Base-by-base conservation (phyloP, 2,329 filamentous ascomycete species). In the Drechmeria coniospora region DNA sequence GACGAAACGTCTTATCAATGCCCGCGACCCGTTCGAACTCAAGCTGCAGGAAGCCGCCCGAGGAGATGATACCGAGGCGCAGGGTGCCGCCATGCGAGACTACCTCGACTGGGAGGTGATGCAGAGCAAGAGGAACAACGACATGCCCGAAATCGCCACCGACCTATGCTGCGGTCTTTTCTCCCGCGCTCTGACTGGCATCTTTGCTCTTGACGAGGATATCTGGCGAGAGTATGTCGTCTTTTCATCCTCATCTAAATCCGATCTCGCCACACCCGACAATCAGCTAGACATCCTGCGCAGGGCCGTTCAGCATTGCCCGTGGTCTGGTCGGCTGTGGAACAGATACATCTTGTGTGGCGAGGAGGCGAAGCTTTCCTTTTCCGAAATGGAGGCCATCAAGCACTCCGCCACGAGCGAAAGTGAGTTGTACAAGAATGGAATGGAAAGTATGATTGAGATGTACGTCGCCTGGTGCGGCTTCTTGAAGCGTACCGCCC, bases 391-490 rank as follows among this genome's bases (percentile, higher is more conserved):
- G 28, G 82, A 92, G 42, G 67, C 74, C 22, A 84, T 94, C 50
- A 98, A 98, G 53, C 83, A 94, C 50, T 75, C 76, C 23, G 90
- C 90, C 6, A 95, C 86, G 0, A 82, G 77, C 44, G 83, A 82
- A 15, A 77, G 83, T 7, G 64, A 92, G 23, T 63, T 95, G 5
- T 84, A 92, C 47, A 75, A 79, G 36, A 75, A 83, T 35, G 86
- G 84, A 15, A 78, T 94, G 65, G 74, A 83, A 27, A 80, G 86
- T 38, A 74, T 94, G 18, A 68, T 95, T 33, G 83, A 92, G 42
- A 82, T 95, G 45, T 84, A 94, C 45, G 74, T 82, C 29, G 79
- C 86, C 0, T 98, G 90, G 90, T 94, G 87, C 46, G 84, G 83
- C 27, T 95, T 87, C 41, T 65, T 98, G 13, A 83, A 87, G 39